Conservation (phyloP, 2,329 filamentous ascomycete species). For the Talaromyces sp. region DNA sequence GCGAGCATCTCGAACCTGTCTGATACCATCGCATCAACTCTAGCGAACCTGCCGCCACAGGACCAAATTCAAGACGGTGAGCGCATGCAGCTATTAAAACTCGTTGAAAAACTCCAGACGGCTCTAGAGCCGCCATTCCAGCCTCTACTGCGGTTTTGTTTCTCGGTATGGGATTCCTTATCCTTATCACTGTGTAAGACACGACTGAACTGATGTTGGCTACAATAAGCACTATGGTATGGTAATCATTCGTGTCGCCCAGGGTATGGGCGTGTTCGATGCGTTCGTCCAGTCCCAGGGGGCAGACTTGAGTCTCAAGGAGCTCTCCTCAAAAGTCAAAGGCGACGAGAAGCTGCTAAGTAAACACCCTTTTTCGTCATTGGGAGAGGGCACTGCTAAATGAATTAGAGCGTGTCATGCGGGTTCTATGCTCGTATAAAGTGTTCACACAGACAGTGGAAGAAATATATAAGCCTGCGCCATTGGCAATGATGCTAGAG, state of each 20-base stretch:
- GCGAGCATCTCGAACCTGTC: constrained; percentile 1
- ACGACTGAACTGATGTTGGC: not conserved
- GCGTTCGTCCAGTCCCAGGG: not conserved
- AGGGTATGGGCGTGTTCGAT: constrained; percentile 12
- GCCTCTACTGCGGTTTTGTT: not conserved
- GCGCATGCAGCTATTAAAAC: constrained; percentile 19
- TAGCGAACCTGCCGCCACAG: constrained; percentile 13
- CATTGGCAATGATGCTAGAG: not conserved
- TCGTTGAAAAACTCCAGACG: constrained; percentile 15
- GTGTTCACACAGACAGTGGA: not conserved
- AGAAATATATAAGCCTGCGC: not conserved
- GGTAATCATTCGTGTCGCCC: not conserved
- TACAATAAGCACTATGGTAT: constrained; percentile 3
- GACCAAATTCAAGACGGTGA: constrained; percentile 20
- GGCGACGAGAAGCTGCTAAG: constrained; percentile 7
- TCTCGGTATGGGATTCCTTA: not conserved
- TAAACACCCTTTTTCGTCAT: not conserved
- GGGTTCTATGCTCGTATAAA: not conserved
- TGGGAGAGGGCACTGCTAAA: not conserved
- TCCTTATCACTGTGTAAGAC: not conserved
- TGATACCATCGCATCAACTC: not conserved
- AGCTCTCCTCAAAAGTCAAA: constrained; percentile 6
- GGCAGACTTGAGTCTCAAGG: not conserved
- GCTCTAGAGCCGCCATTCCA: not conserved
- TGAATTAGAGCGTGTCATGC: not conserved